Base-by-base conservation (phyloP, 495 filamentous ascomycete species). In the Tuber aestivum region DNA sequence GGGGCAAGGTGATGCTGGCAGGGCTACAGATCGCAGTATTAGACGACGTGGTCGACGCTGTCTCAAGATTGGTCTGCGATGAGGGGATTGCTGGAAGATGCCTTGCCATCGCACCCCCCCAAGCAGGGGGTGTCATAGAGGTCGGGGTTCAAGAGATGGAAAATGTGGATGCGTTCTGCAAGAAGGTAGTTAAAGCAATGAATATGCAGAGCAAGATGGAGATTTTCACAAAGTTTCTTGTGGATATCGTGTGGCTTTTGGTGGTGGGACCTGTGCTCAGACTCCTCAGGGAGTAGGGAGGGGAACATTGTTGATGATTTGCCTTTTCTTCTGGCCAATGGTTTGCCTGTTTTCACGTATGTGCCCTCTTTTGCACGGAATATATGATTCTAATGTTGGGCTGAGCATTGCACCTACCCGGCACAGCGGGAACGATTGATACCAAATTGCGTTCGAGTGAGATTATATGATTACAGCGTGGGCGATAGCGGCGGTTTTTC, bases 41-140 rank as follows among this genome's bases (percentile, higher is more conserved):
- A 8, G 87, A 88, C 69, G 89, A 91, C 78, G 86, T 90, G 14
- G 85, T 89, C 0, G 87, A 89, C 45, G 87, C 86, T 14, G 87
- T 80, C 0, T 76, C 40, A 40, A 75, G 81, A 45, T 48, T 83
- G 14, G 75, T 76, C 16, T 75, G 72, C 27, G 77, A 80, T 38
- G 61, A 45, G 12, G 38, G 6, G 20, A 72, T 77, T 23, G 68
- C 56, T 1, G 82, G 82, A 6, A 69, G 78, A 71, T 76, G 75
- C 23, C 48, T 83, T 50, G 72, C 45, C 40, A 76, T 83, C 37
- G 74, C 71, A 23, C 81, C 81, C 20, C 71, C 71, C 23, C 75
- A 72, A 20, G 72, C 75, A 18, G 81, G 81, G 2, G 78, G 78
- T 3, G 38, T 83, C 23, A 35, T 81, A 3, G 78, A 83, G 78